phyloP scores from a whole-genome alignment of 2,329 filamentous ascomycete species.

The Ophiostoma piceae region DNA sequence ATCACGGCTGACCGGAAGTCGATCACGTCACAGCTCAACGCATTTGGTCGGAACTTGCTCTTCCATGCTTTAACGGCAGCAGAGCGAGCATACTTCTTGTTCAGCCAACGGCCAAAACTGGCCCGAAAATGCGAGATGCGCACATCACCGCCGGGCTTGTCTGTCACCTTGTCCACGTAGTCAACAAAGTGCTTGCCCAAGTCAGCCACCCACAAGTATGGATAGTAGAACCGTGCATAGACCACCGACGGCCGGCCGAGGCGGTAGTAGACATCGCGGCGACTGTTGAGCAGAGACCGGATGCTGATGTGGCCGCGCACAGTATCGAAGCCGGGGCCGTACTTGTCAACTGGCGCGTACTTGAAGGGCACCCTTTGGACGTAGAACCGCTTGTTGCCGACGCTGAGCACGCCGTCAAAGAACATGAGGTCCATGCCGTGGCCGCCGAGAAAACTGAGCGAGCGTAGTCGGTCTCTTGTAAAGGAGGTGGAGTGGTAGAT shows the following conservation, averaged over 20 bases:
- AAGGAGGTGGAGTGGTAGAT: conserved; percentile 45
- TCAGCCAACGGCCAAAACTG: conserved; percentile 56
- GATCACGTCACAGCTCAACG: not conserved
- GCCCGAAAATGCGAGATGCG: conserved; percentile 54
- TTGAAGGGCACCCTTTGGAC: conserved; percentile 54
- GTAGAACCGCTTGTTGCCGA: conserved; percentile 41
- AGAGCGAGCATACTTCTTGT: conserved; percentile 39
- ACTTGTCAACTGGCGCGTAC: conserved; percentile 60
- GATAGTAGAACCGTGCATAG: conserved; percentile 57
- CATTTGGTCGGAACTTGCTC: conserved; percentile 37
- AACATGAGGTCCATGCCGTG: conserved; percentile 39
- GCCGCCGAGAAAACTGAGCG: conserved; percentile 48
- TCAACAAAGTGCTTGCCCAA: conserved; percentile 68
- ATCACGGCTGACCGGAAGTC: conserved; percentile 62
- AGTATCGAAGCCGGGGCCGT: conserved; percentile 47
- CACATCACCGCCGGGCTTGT: conserved; percentile 29
- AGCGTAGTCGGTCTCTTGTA: conserved; percentile 47
- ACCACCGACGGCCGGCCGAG: conserved; percentile 51
- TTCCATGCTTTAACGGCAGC: conserved; percentile 52
- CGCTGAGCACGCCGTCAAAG: conserved; percentile 57
- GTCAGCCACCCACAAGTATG: conserved; percentile 66
- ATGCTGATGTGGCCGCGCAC: conserved; percentile 59
- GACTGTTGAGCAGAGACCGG: conserved; percentile 45
- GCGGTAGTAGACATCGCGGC: conserved; percentile 56
- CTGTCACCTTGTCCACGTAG: conserved; percentile 44